A percentile compares a stretch with the other conserved stretches of the same genome.
These are phyloP conservation scores for Fusarium armeniacum DNA, from an alignment of 2,329 filamentous ascomycete species.

Conservation along the genomic window DNA sequence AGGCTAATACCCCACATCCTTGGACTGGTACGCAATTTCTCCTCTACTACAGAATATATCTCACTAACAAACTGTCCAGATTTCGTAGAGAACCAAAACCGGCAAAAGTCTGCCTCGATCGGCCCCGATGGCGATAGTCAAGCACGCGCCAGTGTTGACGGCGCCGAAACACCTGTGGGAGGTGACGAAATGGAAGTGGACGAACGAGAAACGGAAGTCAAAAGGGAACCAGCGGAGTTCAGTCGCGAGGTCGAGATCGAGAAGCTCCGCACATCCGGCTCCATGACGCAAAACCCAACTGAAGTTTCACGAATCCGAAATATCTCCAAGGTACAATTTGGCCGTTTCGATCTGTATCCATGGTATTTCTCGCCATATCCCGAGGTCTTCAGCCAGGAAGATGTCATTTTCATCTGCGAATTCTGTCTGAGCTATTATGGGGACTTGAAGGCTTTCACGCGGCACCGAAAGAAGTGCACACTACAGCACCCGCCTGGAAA, in stretches of 20 bases:
- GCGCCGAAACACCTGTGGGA: constrained; percentile 61
- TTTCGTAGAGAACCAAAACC: constrained; percentile 63
- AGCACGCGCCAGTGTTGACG: constrained; percentile 59
- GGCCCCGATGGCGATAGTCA: constrained; percentile 62
- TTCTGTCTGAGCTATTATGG: constrained; percentile 95
- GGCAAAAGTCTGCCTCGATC: constrained; percentile 60
- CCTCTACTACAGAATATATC: neutral
- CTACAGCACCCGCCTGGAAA: constrained; percentile 95
- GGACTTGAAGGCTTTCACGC: constrained; percentile 82
- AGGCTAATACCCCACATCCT: constrained; percentile 67
- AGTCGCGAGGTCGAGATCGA: constrained; percentile 94
- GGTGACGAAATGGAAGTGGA: constrained; percentile 69
- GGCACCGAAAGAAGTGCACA: constrained; percentile 91
- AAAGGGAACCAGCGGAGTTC: constrained; percentile 69
- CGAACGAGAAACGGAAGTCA: constrained; percentile 62
- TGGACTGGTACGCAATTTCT: constrained; percentile 58
- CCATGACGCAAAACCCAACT: constrained; percentile 98
- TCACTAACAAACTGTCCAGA: constrained; percentile 52
- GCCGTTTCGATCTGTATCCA: constrained; percentile 89
- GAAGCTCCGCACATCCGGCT: constrained; percentile 92
- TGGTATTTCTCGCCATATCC: constrained; percentile 99
- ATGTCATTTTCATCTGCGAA: constrained; percentile 96
- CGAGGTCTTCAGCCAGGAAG: constrained; percentile 86
- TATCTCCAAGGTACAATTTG: constrained; percentile 94
- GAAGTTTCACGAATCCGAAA: constrained; percentile 97